Evolutionary conservation across 768 basidiomycete species (phyloP).

Genomic region (Mycena metata): DNA sequence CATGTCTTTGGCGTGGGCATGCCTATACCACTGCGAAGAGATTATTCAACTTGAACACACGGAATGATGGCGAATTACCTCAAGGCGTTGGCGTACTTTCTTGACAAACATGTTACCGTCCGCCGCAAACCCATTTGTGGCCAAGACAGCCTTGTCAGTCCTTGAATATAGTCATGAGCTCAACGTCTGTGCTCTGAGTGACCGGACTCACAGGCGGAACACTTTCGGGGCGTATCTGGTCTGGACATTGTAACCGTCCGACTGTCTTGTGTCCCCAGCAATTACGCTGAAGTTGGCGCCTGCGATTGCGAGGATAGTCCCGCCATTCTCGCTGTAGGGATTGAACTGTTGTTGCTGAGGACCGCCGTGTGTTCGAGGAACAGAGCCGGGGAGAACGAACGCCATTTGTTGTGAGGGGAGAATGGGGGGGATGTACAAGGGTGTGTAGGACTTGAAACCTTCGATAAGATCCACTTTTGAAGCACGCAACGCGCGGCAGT

Average conservation of each 20-base stretch:
- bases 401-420: not conserved
- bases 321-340: constrained; percentile 79
- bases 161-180: constrained; percentile 53
- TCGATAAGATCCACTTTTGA: constrained; percentile 21
- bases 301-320: constrained; percentile 83
- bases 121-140: constrained; percentile 97
- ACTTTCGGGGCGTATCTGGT: constrained; percentile 83
- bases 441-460: constrained; percentile 9
- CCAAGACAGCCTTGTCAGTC: constrained; percentile 92
- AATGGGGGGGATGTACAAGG: not conserved
- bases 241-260: constrained; percentile 82
- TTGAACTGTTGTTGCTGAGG: constrained; percentile 63
- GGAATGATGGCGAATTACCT: constrained; percentile 62
- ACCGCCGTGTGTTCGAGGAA: not conserved
- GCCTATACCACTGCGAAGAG: constrained; percentile 88
- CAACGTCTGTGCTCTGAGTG: not conserved
- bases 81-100: constrained; percentile 93
- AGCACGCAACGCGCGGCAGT: constrained; percentile 23
- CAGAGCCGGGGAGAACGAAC: constrained; percentile 42
- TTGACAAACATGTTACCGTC: constrained; percentile 99
- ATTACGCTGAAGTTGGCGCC: constrained; percentile 81
- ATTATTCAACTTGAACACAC: not conserved
- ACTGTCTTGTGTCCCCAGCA: constrained; percentile 83
- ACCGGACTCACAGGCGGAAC: constrained; percentile 70
- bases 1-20: constrained; percentile 98